A percentile compares a stretch with the other conserved stretches of the same genome.
These are phyloP conservation scores for Lophiotrema nucula DNA, from an alignment of 495 filamentous ascomycete species.

Conservation along the genomic window DNA sequence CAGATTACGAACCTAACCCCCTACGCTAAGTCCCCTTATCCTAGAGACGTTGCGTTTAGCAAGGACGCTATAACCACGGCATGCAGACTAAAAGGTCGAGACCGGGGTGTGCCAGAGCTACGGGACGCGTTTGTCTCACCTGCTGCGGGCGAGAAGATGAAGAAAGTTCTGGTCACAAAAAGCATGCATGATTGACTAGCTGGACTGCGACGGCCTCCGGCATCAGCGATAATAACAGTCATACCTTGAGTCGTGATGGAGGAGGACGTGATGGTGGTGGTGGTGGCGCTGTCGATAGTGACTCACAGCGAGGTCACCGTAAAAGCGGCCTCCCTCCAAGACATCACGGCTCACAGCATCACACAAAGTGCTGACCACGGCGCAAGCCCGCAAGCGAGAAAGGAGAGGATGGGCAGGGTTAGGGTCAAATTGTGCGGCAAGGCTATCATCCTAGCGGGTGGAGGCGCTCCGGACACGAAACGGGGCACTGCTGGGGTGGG, in stretches of 20 bases:
- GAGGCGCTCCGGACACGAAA: constrained; percentile 19
- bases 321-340: too few relatives aligned
- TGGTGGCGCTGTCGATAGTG: too few relatives aligned
- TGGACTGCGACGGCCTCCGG: too few relatives aligned
- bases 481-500: not conserved
- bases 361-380: not conserved
- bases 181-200: too few relatives aligned
- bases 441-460: constrained; percentile 13
- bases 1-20: not conserved
- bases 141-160: too few relatives aligned
- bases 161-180: too few relatives aligned
- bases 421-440: not conserved
- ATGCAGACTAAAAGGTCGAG: not conserved
- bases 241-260: too few relatives aligned
- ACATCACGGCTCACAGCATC: not conserved
- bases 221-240: too few relatives aligned
- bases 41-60: not conserved
- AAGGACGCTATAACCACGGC: not conserved
- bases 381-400: not conserved
- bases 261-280: too few relatives aligned
- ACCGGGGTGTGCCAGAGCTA: not conserved
- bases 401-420: not conserved
- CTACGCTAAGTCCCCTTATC: not conserved
- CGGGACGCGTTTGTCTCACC: too few relatives aligned
- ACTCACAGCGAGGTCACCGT: too few relatives aligned